Evolutionary conservation across 2,329 filamentous ascomycete species (phyloP), one percentile per base, ranked within the genome.

Genomic region (Macroventuria anomochaeta): DNA sequence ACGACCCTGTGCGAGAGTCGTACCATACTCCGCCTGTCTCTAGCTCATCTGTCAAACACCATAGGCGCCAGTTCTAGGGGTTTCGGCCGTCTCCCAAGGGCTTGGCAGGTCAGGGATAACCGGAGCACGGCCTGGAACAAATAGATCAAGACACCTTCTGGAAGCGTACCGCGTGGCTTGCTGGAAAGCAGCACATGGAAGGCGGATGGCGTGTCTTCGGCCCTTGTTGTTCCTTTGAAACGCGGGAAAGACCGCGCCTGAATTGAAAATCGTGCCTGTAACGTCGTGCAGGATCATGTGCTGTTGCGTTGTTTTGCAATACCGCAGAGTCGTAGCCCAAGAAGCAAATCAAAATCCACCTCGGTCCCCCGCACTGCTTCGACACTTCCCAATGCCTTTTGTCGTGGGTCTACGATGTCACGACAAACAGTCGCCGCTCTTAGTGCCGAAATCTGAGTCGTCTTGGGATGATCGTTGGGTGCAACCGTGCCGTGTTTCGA

Each of bases 401-500:
- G 15, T 48, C 33, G 28, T 12, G 2, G n/a, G 15, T 15, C 20
- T 31, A 20, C 20, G 7, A 21, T 34, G 26, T 36, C 15, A 18
- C 33, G 7, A 28, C 28, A 28, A 12, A 38, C 28, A 23, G 23
- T 23, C 38, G 38, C 51, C 33, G 38, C 43, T 18, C 21, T 15
- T 48, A 48, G 43, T 39, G 43, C 33, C 5, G 31, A 20, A 12
- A 3, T 25, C 36, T 44, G 28, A 26, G 15, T 34, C 28, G 44
- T 48, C 33, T 15, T 44, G 44, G 36, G 28, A 40, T 54, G 29
- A 49, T 49, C 33, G 28, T 48, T 43, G 34, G 11, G 34, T 43
- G 29, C 34, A 21, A 41, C 39, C 46, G 39, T 54, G 51, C 51
- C 51, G 39, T 49, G 33, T 49, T 41, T 49, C 18, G 46, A 49